These are phyloP conservation scores for Debaryomyces fabryi DNA, from an alignment of 1,139 yeast genomes.

Conservation along the genomic window DNA sequence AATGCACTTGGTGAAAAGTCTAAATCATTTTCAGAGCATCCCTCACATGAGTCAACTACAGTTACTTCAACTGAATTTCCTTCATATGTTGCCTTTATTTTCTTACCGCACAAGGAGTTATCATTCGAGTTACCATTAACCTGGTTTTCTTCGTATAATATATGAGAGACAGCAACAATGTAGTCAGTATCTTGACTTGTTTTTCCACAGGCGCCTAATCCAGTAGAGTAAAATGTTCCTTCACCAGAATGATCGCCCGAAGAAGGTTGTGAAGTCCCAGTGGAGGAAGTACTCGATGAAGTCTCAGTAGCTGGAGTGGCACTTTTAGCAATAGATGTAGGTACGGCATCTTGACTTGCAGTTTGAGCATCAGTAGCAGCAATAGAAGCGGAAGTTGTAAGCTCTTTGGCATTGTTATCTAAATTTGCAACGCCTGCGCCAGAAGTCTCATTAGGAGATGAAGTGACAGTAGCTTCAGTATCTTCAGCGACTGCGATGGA, in stretches of 20 bases:
- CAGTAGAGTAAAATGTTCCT: slow-evolving; percentile 62
- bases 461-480: slow-evolving; percentile 14
- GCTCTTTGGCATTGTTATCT: slow-evolving; percentile 6
- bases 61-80: slow-evolving; percentile 48
- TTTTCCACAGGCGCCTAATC: slow-evolving; percentile 65
- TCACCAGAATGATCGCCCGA: slow-evolving; percentile 42
- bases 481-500: slow-evolving; percentile 16
- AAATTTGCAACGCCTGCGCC: slow-evolving; percentile 14
- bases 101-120: slow-evolving; percentile 47
- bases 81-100: slow-evolving; percentile 40
- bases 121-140: slow-evolving; percentile 42
- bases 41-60: slow-evolving; percentile 47
- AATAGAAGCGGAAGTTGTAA: not conserved
- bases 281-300: slow-evolving; percentile 21
- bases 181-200: slow-evolving; percentile 49
- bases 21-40: slow-evolving; percentile 40
- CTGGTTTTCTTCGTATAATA: slow-evolving; percentile 34
- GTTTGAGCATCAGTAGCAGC: not conserved
- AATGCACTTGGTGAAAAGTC: slow-evolving; percentile 52
- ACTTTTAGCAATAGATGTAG: slow-evolving; percentile 15
- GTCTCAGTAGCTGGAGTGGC: slow-evolving; percentile 15
- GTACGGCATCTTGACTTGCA: slow-evolving; percentile 9
- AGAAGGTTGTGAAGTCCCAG: slow-evolving; percentile 20
- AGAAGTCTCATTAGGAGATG: slow-evolving; percentile 21
- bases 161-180: slow-evolving; percentile 48